Base-by-base conservation (phyloP, 345 rosid species). In the Eucalyptus erythrocorys region DNA sequence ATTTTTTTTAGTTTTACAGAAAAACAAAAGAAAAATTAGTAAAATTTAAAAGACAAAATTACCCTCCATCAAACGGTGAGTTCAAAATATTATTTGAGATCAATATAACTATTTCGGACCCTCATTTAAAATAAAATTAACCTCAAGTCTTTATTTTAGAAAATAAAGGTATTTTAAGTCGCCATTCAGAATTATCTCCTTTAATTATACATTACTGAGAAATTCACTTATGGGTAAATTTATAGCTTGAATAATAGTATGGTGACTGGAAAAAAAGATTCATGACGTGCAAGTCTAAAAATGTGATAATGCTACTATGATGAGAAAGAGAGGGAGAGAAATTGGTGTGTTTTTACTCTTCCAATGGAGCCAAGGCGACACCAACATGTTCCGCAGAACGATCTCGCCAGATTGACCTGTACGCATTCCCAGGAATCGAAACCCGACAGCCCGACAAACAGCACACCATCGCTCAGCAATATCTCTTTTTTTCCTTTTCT, bases 391-490 rank as follows among this genome's bases (percentile, higher is more conserved):
- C 5, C 66, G 27, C 68, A 87, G 88, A 85, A 48, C 88, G 66
- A 87, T 17, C 55, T 86, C 84, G 34, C 85, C 27, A 76, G 91
- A 89, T 64, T 87, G 91, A 66, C 91, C 90, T 87, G 91, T 86
- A 88, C 81, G 87, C 51, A 79, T 32, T 21, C 43, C 84, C 50
- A 24, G 87, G 93, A 89, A 88, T 89, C 81, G 88, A 86, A 91
- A 89, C 87, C 93, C 90, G 91, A 93, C 95, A 91, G 85, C 91
- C 88, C 88, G 92, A 91, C 95, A 90, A 48, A 87, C 87, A 76
- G 84, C 84, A 11, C 84, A 76, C 84, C 84, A 76, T 76, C 47
- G 30, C 47, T 11, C 85, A 37, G 86, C 89, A 81, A 76, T 59
- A 89, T 91, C 89, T 87, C 10, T 66, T 26, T 59, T 61, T 61